Evolutionary conservation across 176 grass and related monocot genomes (phyloP).

Genomic region (Paspalum notatum): DNA sequence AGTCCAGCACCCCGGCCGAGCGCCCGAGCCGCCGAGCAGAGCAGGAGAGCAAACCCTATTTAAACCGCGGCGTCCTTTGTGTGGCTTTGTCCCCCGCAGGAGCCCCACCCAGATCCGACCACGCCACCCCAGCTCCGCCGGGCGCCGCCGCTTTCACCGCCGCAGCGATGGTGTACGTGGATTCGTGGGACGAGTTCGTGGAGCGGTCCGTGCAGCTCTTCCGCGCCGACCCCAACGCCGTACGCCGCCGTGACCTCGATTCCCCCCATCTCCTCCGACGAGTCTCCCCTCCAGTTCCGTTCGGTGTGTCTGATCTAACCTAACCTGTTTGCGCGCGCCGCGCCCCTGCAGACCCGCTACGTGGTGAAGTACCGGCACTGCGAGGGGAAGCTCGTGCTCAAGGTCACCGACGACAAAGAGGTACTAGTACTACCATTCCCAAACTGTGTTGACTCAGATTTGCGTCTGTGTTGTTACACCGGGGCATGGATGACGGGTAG

Average conservation of each 20-base stretch:
- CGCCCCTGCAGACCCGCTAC: slow-evolving; percentile 64
- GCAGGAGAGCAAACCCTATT: slow-evolving; percentile 29
- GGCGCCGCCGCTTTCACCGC: neutral
- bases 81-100: neutral
- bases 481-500: neutral
- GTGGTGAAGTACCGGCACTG: slow-evolving; percentile 93
- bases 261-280: neutral
- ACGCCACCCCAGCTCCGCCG: neutral
- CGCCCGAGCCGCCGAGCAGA: neutral
- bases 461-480: neutral
- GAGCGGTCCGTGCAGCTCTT: slow-evolving; percentile 86
- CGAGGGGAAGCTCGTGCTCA: slow-evolving; percentile 94
- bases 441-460: neutral
- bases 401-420: slow-evolving; percentile 85
- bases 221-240: slow-evolving; percentile 75
- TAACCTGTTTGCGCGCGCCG: neutral
- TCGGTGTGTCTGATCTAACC: slow-evolving; percentile 20
- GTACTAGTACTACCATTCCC: slow-evolving; percentile 53
- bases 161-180: slow-evolving; percentile 84
- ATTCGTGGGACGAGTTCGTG: slow-evolving; percentile 95
- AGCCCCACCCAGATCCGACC: slow-evolving; percentile 35
- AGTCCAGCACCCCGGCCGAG: neutral
- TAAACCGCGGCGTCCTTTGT: slow-evolving; percentile 8
- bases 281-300: neutral
- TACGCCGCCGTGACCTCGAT: slow-evolving; percentile 29